Evolutionary conservation across 2,329 filamentous ascomycete species (phyloP).

Genomic region (Diaporthe sp.): DNA sequence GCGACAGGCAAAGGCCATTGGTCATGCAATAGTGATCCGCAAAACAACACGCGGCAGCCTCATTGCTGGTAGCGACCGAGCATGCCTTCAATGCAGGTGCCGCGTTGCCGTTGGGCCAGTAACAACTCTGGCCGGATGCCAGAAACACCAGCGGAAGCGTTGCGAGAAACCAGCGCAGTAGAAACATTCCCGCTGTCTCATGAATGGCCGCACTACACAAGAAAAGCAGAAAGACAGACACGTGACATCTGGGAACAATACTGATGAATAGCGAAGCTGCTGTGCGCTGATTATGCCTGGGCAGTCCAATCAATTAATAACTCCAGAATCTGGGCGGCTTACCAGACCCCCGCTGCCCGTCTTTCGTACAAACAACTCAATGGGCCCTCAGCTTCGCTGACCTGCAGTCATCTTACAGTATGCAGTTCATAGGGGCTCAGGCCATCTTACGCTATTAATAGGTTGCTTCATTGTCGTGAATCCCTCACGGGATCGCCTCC

Average conservation of each 20-base stretch:
- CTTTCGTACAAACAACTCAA: background rate
- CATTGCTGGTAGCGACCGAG: background rate
- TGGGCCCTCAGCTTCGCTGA: background rate
- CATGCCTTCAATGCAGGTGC: slow-evolving; percentile 13
- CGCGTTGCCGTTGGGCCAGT: slow-evolving; percentile 11
- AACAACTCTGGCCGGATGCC: background rate
- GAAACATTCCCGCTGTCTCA: background rate
- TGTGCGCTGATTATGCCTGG: background rate
- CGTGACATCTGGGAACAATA: background rate
- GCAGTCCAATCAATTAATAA: background rate
- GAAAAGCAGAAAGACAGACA: background rate
- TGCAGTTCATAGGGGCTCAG: too few species aligned
- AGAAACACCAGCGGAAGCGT: background rate
- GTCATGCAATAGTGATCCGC: slow-evolving; percentile 22
- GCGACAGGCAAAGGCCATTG: slow-evolving; percentile 23
- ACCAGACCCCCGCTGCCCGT: background rate
- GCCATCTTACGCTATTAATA: too few species aligned
- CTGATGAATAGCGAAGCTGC: background rate
- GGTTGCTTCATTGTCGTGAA: too few species aligned
- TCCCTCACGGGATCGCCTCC: too few species aligned
- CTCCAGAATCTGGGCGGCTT: background rate
- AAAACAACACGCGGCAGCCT: slow-evolving; percentile 27
- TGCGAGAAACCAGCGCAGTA: background rate
- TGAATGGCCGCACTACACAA: too few species aligned
- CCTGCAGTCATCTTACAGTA: background rate